Evolutionary conservation across 1,284 basidiomycete genomes (phyloP).

Genomic region (Phaffia rhodozyma): DNA sequence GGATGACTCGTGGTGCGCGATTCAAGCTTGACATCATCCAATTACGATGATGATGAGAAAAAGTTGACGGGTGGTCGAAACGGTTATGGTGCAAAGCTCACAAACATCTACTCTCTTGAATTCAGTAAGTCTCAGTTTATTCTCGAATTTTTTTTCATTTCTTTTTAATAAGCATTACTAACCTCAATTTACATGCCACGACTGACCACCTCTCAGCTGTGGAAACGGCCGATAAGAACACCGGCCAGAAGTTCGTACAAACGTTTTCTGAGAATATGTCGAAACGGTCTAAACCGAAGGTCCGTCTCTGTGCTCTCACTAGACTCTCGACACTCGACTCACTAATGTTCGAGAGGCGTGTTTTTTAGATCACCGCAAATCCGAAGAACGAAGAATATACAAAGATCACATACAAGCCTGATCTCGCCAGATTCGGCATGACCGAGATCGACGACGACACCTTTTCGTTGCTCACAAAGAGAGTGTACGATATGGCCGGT

Average conservation of each 20-base stretch:
- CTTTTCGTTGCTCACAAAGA: constrained; percentile 76
- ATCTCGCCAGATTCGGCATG: constrained; percentile 88
- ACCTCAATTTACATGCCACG: background rate
- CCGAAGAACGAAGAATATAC: constrained; percentile 79
- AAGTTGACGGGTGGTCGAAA: constrained; percentile 98
- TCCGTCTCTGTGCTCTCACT: constrained; percentile 11
- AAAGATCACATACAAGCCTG: constrained; percentile 88
- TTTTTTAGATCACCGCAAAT: constrained; percentile 68
- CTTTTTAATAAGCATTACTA: background rate
- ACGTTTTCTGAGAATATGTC: constrained; percentile 91
- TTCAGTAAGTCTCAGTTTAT: constrained; percentile 45
- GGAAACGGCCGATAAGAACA: constrained; percentile 87
- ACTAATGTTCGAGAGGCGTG: constrained; percentile 10
- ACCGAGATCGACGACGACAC: constrained; percentile 82
- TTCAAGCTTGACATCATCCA: constrained; percentile 68
- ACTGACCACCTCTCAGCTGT: constrained; percentile 39
- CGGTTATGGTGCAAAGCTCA: constrained; percentile 94
- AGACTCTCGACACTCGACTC: background rate
- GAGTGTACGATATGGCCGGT: constrained; percentile 95
- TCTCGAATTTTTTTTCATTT: background rate
- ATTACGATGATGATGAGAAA: constrained; percentile 98
- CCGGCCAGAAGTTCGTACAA: constrained; percentile 86
- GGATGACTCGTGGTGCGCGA: background rate
- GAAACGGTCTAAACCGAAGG: constrained; percentile 68
- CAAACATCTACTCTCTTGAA: constrained; percentile 96